Base-by-base conservation (phyloP, 1,139 yeast species). In the Scheffersomyces lignicola region DNA sequence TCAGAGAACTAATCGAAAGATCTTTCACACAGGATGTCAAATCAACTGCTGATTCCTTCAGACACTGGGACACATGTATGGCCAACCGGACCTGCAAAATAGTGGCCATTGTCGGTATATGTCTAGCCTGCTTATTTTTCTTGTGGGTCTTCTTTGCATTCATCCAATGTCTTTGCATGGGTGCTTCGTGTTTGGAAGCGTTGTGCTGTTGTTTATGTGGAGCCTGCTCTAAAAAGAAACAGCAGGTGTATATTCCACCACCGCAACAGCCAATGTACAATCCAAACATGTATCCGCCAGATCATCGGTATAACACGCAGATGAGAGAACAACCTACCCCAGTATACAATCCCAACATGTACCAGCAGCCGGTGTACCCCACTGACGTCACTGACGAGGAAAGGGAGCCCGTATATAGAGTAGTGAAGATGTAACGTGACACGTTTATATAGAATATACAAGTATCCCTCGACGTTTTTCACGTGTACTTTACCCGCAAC, bases 21-120 rank as follows among this genome's bases (percentile, higher is more conserved):
- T 28, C 33, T 14, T 26, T 26, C n/a, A 11, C 10, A n/a, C 10
- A 31, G 1, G 42, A 47, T 20, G 64, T 60, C 31, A 53, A 44
- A 10, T 52, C 70, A 17, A 78, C 84, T 0, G 82, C 80, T 7
- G 52, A 72, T 14, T 66, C 87, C 2, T 83, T 83, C 64, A 76
- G 66, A 48, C 51, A 60, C 31, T 86, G 95, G 94, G 78, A 82
- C 52, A 76, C 85, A 3, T 86, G 96, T 60, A 84, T 84, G 94
- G 80, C 73, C 49, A 82, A 84, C 56, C 77, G 63, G 25, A 69
- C 80, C 25, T 86, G 96, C 60, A 85, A 85, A 54, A 76, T 84
- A 42, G 76, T 83, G 13, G 90, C 86, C 7, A 85, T 86, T 32
- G 83, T 84, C n/a, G 80, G 84, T 5, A 82, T 85, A 2, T 78